Base-by-base conservation (phyloP, 495 filamentous ascomycete genomes). In the Chaetomidium leptoderma region DNA sequence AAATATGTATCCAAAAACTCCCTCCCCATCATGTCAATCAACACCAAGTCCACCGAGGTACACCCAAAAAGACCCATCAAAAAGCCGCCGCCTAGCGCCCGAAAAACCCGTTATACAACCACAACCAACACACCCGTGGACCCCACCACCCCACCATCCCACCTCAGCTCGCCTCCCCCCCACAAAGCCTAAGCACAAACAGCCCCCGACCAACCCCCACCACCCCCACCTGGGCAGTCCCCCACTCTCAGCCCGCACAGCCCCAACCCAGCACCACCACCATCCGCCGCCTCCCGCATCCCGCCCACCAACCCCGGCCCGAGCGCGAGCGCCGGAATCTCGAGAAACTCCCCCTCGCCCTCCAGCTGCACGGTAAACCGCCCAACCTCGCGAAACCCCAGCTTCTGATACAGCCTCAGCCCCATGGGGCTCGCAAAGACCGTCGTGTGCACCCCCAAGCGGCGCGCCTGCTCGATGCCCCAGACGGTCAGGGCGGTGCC, bases 401-500 rank as follows among this genome's bases (percentile, higher is more conserved):
- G 52, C 44, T 61, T 61, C 21, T 13, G 33, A 44, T 72, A 72
- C 19, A 72, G 49, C 13, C 19, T 5, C 9, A 58, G 19, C 16
- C 65, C 69, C 63, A 66, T 70, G 16, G 67, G 65, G 51, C 63
- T 63, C 7, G 69, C 61, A 50, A 70, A 66, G 30, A 68, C 62
- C 3, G 64, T 67, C 1, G 67, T 64, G 51, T 56, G 40, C 23
- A 66, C 37, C 11, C 67, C 59, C 8, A 49, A 13, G 9, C 40
- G 33, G 0, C 37, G 42, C 4, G 65, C 67, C 23, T 56, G 49
- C 0, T 73, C 63, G 40, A 78, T 75, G 4, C 79, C 80, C 79
- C 80, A 84, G 17, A 65, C 35, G 4, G 81, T 67, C 1, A 83
- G 73, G 62, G 76, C 72, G 2, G 69, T 67, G 9, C 76, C 81